A percentile compares a stretch with the other conserved stretches of the same genome.
These are phyloP conservation scores for Diospyros lotus DNA, from an alignment of 148 eudicot species.

Conservation along the genomic window DNA sequence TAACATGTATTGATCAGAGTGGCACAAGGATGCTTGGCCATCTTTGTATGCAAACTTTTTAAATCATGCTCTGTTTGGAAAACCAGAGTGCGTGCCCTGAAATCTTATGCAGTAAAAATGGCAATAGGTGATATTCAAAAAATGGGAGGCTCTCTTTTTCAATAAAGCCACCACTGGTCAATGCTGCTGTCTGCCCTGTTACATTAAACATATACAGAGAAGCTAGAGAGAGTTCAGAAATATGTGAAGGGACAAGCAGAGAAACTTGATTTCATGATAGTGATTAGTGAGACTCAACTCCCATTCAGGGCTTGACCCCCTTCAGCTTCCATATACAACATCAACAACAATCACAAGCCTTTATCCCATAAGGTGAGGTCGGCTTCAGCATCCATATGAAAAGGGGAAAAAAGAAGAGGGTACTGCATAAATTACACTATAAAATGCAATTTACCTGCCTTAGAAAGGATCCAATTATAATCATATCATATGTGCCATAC, in stretches of 20 bases:
- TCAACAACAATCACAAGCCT: no score
- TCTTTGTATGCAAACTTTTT: neutral
- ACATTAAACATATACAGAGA: neutral
- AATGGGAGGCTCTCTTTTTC: neutral
- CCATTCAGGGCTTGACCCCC: no score
- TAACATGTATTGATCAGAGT: neutral
- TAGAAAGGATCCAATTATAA: conserved; percentile 38
- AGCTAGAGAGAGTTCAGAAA: neutral
- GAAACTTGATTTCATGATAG: neutral
- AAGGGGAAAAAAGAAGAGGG: neutral
- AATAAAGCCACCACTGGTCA: neutral
- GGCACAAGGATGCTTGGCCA: neutral
- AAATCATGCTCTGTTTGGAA: neutral
- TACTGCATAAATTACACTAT: neutral
- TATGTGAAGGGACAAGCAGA: neutral
- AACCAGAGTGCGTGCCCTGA: neutral
- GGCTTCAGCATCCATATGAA: neutral
- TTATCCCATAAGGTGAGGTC: no score
- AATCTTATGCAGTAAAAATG: no score
- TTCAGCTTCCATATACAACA: no score
- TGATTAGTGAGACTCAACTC: no score
- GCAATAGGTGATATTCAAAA: neutral
- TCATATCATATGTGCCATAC: conserved; percentile 38
- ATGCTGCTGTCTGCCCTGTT: neutral
- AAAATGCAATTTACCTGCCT: conserved; percentile 22